phyloP scores from a whole-genome alignment of 352 stramenopile species.

The Globisporangium yorkense region DNA sequence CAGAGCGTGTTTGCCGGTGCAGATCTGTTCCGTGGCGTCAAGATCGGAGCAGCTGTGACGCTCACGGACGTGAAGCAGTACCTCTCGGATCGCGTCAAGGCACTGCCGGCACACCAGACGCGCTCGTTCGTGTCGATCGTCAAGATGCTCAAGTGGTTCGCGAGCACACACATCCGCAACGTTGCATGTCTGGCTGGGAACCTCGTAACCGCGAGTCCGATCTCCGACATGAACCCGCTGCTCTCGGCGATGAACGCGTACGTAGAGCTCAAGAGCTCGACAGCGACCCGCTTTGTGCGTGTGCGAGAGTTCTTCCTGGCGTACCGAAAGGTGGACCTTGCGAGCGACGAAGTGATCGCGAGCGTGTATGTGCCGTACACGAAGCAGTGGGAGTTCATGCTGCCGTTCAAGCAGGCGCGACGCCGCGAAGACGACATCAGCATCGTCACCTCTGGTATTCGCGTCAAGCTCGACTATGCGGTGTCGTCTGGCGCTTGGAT shows the following conservation, averaged over 20 bases:
- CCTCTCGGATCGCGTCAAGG: slow-evolving; percentile 31
- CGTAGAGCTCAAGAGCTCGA: slow-evolving; percentile 46
- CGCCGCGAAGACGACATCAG: slow-evolving; percentile 96
- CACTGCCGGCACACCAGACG: slow-evolving; percentile 34
- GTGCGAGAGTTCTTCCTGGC: slow-evolving; percentile 94
- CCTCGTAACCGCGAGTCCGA: slow-evolving; percentile 95
- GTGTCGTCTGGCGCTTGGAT: slow-evolving; percentile 70
- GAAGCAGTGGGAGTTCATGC: slow-evolving; percentile 88
- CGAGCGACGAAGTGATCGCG: slow-evolving; percentile 88
- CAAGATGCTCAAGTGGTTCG: slow-evolving; percentile 96
- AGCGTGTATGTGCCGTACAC: slow-evolving; percentile 88
- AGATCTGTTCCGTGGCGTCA: slow-evolving; percentile 51
- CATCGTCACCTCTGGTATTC: slow-evolving; percentile 94
- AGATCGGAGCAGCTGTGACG: slow-evolving; percentile 76
- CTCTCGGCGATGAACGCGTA: slow-evolving; percentile 84
- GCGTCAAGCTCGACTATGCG: slow-evolving; percentile 66
- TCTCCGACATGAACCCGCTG: slow-evolving; percentile 97
- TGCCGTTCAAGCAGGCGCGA: slow-evolving; percentile 94
- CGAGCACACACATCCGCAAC: slow-evolving; percentile 96
- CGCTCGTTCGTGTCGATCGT: slow-evolving; percentile 52
- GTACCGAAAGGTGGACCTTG: slow-evolving; percentile 92
- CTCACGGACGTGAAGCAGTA: slow-evolving; percentile 68
- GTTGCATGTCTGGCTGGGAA: slow-evolving; percentile 95
- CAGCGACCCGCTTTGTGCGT: slow-evolving; percentile 30
- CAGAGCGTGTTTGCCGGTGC: slow-evolving; percentile 29